phyloP scores from a whole-genome alignment of 1,284 basidiomycete genomes.

The Rhizoctonia solani region DNA sequence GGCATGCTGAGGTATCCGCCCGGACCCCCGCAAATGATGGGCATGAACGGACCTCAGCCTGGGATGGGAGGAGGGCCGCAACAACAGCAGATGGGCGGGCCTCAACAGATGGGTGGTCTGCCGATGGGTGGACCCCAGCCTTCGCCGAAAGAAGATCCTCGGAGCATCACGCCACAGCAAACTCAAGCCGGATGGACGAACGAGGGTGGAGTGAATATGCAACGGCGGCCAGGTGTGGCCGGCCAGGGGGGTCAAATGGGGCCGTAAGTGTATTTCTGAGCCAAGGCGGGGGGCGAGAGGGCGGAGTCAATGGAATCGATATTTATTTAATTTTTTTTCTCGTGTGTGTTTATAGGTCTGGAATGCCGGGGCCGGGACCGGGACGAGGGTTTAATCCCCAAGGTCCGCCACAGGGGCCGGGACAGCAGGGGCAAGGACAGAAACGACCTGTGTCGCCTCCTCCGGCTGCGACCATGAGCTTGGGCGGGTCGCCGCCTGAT shows the following conservation, averaged over 20 bases:
- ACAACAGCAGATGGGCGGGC: not conserved
- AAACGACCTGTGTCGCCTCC: conserved; percentile 26
- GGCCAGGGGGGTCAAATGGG: conserved; percentile 24
- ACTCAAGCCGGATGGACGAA: not conserved
- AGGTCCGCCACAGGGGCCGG: no score
- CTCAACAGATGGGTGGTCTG: not conserved
- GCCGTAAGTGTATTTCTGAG: conserved; percentile 19
- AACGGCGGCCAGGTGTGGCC: conserved; percentile 6
- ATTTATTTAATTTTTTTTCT: conserved; percentile 13
- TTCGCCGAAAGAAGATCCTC: conserved; percentile 2
- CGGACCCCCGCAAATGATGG: not conserved
- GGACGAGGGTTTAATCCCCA: conserved; percentile 21
- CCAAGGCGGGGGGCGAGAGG: not conserved
- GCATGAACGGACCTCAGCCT: not conserved
- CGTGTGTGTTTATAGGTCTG: conserved; percentile 5
- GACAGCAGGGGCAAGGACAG: no score
- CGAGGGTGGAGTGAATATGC: not conserved
- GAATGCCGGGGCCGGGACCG: no score
- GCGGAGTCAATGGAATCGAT: not conserved
- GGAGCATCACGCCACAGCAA: conserved; percentile 6
- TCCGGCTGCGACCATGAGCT: not conserved
- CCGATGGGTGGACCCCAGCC: conserved; percentile 12
- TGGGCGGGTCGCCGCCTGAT: conserved; percentile 15
- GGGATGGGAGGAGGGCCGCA: not conserved
- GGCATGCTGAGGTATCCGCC: not conserved